Base-by-base conservation (phyloP, 2,329 filamentous ascomycete genomes). In the Colletotrichum tabaci region DNA sequence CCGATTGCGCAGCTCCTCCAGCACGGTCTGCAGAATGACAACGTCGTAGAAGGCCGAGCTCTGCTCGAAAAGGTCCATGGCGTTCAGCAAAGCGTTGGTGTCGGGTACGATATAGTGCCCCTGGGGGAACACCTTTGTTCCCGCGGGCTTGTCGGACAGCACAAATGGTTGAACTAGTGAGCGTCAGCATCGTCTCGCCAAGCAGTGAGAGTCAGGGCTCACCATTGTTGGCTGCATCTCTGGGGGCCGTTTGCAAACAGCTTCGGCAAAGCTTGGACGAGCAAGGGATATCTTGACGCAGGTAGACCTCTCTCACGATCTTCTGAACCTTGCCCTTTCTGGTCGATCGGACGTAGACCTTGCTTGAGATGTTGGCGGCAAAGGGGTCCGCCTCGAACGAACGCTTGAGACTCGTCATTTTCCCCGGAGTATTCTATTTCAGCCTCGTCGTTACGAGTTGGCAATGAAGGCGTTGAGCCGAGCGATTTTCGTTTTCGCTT, bases 251-350 rank as follows among this genome's bases (percentile, higher is more conserved):
- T 57, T 90, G 87, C 55, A 93, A 87, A 81, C 96, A 99, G 78
- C 83, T 84, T 73, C 88, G 88, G 85, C 96, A 99, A 55, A 99
- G 86, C 82, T 92, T 93, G 35, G 96, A 98, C 44, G 96, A 98
- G 85, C 96, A 99, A 61, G 96, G 96, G 79, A 99, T 98, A 81
- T 99, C 96, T 84, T 96, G 94, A 82, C 96, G 91, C 73, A 99
- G 88, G 83, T 99, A 99, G 74, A 98, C 89, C 86, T 99, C 96
- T 78, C 95, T 91, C 75, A 99, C 96, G 79, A 99, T 97, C 87
- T 99, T 99, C 83, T 98, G 96, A 72, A 98, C 96, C 85, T 98
- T 98, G 82, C 96, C 96, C 82, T 91, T 96, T 83, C 94, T 95
- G 58, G 96, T 97, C 35, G 96, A 98, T 72, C 96, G 90, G 74